Percentiles rank a stretch among this genome's conserved stretches.
Evolutionary conservation across 441 rosid genomes (phyloP).

Genomic region (Adansonia gregorii): DNA sequence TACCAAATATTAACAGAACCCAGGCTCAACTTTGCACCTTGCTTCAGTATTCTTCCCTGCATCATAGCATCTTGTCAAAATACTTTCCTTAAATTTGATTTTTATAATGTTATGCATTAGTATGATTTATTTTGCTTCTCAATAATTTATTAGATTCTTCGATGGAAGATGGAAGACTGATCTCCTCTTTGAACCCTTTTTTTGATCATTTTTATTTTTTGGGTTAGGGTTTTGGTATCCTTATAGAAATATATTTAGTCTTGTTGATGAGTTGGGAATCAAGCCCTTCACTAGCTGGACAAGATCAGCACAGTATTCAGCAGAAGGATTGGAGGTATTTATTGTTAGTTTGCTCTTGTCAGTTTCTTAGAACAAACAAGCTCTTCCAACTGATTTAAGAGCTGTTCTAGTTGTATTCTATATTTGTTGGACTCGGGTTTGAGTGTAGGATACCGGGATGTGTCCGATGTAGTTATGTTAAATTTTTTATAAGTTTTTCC

Average conservation of each 20-base stretch:
- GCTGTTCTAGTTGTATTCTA: neutral
- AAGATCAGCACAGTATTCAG: conserved; percentile 56
- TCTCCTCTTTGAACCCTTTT: neutral
- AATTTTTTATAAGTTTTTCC: too few species aligned
- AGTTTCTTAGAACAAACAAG: conserved; percentile 13
- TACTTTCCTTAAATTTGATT: neutral
- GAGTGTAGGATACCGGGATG: too few species aligned
- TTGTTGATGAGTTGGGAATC: conserved; percentile 60
- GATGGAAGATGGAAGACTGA: conserved; percentile 20
- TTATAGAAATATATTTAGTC: conserved; percentile 56
- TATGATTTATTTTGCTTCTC: neutral
- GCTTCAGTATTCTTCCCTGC: too few species aligned
- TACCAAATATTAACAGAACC: too few species aligned
- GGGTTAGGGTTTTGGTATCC: conserved; percentile 64
- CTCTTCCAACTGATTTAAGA: neutral
- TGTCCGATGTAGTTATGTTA: too few species aligned
- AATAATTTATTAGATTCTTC: neutral
- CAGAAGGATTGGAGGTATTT: conserved; percentile 59
- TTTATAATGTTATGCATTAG: neutral
- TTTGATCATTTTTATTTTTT: neutral
- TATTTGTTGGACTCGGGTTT: too few species aligned
- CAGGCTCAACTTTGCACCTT: too few species aligned
- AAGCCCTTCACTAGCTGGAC: conserved; percentile 56
- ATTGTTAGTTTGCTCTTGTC: conserved; percentile 12
- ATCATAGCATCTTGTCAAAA: neutral